Base-by-base conservation (phyloP, 257 asterid genomes). In the Cruciata laevipes region DNA sequence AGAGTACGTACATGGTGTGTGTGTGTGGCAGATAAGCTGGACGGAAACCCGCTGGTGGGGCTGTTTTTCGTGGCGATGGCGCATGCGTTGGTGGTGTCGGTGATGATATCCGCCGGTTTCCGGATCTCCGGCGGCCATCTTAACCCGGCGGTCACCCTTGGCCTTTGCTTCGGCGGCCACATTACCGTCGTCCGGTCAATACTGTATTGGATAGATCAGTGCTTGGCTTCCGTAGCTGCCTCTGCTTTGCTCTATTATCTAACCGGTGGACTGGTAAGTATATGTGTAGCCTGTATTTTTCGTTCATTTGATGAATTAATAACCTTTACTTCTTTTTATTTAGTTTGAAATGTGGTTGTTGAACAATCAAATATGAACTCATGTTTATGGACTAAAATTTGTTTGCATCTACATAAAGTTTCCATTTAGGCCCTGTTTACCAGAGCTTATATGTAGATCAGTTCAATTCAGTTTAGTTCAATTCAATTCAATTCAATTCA, bases 31-130 rank as follows among this genome's bases (percentile, higher is more conserved):
- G 98, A 82, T 51, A 89, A 87, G 85, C 68, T 87, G 73, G 76
- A 69, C 55, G 97, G 88, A 17, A 70, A 81, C 71, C 79, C 95
- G 0, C 75, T 92, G 6, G 87, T 76, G 81, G 95, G 93, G 13
- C 72, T 92, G 37, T 92, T 92, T 82, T 89, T 89, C 53, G 98
- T 92, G 82, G 98, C 97, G 4, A 74, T 87, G 91, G 95, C 98
- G 25, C 97, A 92, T 74, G 85, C 98, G 0, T 23, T 92, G 65
- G 97, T 86, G 75, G 97, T 85, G 78, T 95, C 91, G 10, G 98
- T 86, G 69, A 87, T 84, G 83, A 81, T 89, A 2, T 84, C 95
- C 11, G 97, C 98, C 69, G 97, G 97, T 7, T 73, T 92, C 9
- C 80, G 98, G 7, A 89, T 92, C 20, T 92, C 98, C 74, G 98